A percentile compares a stretch with the other conserved stretches of the same genome.
Evolutionary conservation across 805 yeast species (phyloP).

Genomic region (Candida piceae): DNA sequence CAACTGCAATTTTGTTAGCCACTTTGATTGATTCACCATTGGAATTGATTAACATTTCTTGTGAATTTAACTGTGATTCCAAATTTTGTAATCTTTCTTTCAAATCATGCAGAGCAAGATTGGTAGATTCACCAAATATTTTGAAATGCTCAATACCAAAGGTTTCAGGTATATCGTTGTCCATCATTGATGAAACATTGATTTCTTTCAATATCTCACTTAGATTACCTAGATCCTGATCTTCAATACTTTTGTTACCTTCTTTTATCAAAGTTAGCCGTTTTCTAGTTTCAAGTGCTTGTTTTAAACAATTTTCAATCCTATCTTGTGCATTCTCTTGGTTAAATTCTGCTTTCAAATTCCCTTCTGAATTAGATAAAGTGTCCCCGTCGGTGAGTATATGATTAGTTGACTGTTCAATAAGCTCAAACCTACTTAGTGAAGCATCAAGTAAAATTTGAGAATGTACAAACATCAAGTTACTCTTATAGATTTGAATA

Average conservation of each 20-base stretch:
- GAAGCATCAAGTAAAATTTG: conserved; percentile 26
- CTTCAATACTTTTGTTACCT: no score
- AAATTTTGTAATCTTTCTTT: conserved; percentile 13
- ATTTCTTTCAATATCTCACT: conserved; percentile 9
- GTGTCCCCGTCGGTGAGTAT: conserved; percentile 1
- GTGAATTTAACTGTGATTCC: conserved; percentile 5
- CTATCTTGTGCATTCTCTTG: conserved; percentile 5
- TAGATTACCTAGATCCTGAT: conserved; percentile 4
- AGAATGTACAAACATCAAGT: conserved; percentile 20
- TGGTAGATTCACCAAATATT: conserved; percentile 17
- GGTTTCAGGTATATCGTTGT: not conserved
- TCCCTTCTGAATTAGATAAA: not conserved
- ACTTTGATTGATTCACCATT: conserved; percentile 7
- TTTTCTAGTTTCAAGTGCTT: conserved; percentile 14
- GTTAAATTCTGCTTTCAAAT: not conserved
- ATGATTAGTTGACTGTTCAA: conserved; percentile 11
- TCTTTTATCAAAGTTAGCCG: no score
- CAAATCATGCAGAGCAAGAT: conserved; percentile 17
- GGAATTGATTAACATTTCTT: conserved; percentile 8
- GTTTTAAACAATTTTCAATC: conserved; percentile 13
- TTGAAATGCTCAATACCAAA: conserved; percentile 7
- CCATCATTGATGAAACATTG: conserved; percentile 4
- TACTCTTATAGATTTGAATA: conserved; percentile 24
- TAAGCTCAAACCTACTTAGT: conserved; percentile 21
- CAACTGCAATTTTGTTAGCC: conserved; percentile 4